phyloP scores from a whole-genome alignment of 2,329 filamentous ascomycete species.

The Fusarium neocosmosporiellum region DNA sequence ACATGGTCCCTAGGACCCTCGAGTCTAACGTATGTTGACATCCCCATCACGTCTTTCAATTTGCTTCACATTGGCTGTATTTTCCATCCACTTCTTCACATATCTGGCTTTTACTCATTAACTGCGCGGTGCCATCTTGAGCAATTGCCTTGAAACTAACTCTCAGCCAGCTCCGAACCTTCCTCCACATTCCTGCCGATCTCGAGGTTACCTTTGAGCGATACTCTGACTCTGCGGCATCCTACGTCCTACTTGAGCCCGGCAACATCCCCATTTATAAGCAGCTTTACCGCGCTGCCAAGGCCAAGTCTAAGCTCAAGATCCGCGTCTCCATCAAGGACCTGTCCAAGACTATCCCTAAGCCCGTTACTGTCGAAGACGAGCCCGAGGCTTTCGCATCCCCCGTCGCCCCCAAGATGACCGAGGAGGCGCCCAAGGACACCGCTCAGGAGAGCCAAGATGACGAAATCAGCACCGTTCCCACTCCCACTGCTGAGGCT shows the following conservation, averaged over 20 bases:
- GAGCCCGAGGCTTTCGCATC: conserved; percentile 50
- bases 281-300: conserved; percentile 94
- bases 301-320: conserved; percentile 97
- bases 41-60: not conserved
- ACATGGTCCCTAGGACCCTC: conserved; percentile 79
- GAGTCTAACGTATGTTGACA: conserved; percentile 81
- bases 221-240: conserved; percentile 90
- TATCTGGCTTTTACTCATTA: not conserved
- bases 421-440: conserved; percentile 32
- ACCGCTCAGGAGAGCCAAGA: conserved; percentile 13
- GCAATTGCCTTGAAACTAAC: conserved; percentile 21
- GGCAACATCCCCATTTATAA: conserved; percentile 89
- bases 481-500: conserved; percentile 31
- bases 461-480: conserved; percentile 30
- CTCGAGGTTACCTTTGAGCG: conserved; percentile 78
- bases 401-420: conserved; percentile 10
- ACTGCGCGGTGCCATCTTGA: not conserved
- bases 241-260: conserved; percentile 83
- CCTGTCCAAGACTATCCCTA: conserved; percentile 42
- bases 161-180: conserved; percentile 48
- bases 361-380: conserved; percentile 64
- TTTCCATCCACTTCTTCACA: not conserved
- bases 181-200: conserved; percentile 49
- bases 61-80: not conserved
- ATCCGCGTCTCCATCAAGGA: conserved; percentile 73